These are phyloP conservation scores for Coemansia sp. DNA, from an alignment of 192 early-diverging fungal species.

Conservation along the genomic window DNA sequence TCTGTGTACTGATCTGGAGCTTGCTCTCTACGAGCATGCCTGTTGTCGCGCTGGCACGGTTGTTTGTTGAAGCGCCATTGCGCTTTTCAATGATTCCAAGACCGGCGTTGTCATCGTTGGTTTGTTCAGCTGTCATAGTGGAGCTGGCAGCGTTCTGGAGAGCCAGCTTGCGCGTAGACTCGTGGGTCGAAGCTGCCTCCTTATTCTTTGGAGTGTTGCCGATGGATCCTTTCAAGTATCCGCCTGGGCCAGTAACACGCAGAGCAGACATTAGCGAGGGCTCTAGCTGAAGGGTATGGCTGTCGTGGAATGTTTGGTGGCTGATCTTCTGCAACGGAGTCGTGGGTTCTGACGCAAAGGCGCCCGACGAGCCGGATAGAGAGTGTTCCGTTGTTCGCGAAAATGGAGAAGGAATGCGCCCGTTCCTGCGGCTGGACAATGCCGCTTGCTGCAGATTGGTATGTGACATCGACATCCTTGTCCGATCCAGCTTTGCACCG, in stretches of 20 bases:
- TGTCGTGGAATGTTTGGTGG: slow-evolving; percentile 3
- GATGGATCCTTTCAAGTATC: not conserved
- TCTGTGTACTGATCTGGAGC: slow-evolving; percentile 13
- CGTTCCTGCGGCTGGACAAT: not conserved
- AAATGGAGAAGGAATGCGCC: slow-evolving; percentile 22
- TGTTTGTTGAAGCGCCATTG: not conserved
- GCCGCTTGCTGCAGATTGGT: slow-evolving; percentile 42
- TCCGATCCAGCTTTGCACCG: slow-evolving; percentile 20
- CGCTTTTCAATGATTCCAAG: not conserved
- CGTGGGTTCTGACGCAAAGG: slow-evolving; percentile 30
- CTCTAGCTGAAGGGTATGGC: not conserved
- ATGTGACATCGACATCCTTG: slow-evolving; percentile 38
- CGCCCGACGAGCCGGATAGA: slow-evolving; percentile 11
- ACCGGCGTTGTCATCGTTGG: not conserved
- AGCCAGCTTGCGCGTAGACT: not conserved
- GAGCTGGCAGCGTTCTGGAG: slow-evolving; percentile 2
- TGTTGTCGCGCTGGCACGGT: not conserved
- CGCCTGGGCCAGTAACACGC: not conserved
- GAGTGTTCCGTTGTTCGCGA: slow-evolving; percentile 19
- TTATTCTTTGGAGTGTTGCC: not conserved
- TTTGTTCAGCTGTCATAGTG: not conserved
- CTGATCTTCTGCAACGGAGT: slow-evolving; percentile 20
- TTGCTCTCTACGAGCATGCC: not conserved
- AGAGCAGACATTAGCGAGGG: not conserved
- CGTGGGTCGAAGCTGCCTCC: not conserved